Base-by-base conservation (phyloP, 2,329 filamentous ascomycete species). In the Hymenoscyphus occultus region DNA sequence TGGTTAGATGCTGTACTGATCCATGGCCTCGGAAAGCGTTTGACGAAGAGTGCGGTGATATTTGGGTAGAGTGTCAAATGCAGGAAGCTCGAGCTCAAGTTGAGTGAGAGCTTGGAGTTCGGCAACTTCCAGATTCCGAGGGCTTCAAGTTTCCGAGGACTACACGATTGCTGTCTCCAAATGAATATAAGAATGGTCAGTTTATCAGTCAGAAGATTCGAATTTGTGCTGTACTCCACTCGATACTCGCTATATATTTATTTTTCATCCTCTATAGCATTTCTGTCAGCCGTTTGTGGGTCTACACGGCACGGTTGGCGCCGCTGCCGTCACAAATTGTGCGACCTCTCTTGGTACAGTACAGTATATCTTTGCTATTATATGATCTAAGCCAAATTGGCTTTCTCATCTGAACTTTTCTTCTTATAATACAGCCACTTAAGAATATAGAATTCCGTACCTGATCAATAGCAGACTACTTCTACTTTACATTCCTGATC, bases 1-100 rank as follows among this genome's bases (percentile, higher is more conserved):
- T 64, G 58, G 59, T 16, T 64, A 3, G 65, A 64, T 40, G 61
- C 65, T 12, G 65, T 66, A 1, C 45, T 66, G 19, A 64, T 66
- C 40, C 62, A 66, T 40, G 65, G 62, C 5, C 31, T 56, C 22
- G 54, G 56, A 6, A 64, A 56, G 42, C 14, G 39, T 19, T n/a
- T 63, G 56, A 28, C 60, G 16, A 62, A 56, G 45, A 62, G 60
- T 56, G 32, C 60, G 28, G 48, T 62, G 32, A 48, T 62, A 32
- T 62, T 62, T 40, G 60, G 60, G 1, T 62, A 40, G 45, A 22
- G n/a, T 51, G n/a, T 3, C 16, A 2, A 1, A 22, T 22, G 45
- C 39, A 39, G 16, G 39, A 40, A 28, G 39, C 48, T 5, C 22
- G 19, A 39, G 16, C 39, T 56, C 48, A 4, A 32, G 59, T 61